These are phyloP conservation scores for Brassica carinata DNA, from an alignment of 345 rosid species.

Conservation along the genomic window DNA sequence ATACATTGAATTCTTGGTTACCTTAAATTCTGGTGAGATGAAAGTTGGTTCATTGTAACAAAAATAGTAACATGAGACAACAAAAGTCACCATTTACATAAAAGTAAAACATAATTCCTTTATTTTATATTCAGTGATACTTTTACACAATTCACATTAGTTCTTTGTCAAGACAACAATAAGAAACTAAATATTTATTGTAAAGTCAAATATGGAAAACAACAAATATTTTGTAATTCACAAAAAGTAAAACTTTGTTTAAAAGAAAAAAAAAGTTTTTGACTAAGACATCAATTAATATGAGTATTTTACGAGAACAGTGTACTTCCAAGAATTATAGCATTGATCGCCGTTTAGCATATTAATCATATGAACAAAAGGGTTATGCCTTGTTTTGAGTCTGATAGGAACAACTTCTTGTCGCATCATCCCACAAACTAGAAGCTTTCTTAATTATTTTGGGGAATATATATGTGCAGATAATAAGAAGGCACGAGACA, in stretches of 20 bases:
- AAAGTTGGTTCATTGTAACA: background rate
- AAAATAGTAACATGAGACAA: background rate
- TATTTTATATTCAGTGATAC: background rate
- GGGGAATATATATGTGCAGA: constrained; percentile 28
- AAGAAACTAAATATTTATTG: background rate
- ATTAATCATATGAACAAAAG: background rate
- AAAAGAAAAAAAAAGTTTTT: background rate
- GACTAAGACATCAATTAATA: background rate
- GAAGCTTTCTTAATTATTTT: background rate
- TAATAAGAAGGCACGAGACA: constrained; percentile 54
- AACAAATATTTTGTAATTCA: background rate
- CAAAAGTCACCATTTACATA: background rate
- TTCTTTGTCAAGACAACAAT: background rate
- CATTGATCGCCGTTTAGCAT: background rate
- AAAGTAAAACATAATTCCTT: background rate
- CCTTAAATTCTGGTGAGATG: background rate
- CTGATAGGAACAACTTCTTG: background rate
- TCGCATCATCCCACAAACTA: background rate
- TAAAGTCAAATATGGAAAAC: background rate
- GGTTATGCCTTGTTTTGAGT: background rate
- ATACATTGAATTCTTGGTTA: background rate
- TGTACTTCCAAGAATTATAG: background rate
- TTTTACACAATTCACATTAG: background rate
- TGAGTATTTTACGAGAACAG: background rate
- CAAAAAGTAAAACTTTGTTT: background rate